These are phyloP conservation scores for Excoecaria agallocha DNA, from an alignment of 345 rosid genomes.

Conservation along the genomic window DNA sequence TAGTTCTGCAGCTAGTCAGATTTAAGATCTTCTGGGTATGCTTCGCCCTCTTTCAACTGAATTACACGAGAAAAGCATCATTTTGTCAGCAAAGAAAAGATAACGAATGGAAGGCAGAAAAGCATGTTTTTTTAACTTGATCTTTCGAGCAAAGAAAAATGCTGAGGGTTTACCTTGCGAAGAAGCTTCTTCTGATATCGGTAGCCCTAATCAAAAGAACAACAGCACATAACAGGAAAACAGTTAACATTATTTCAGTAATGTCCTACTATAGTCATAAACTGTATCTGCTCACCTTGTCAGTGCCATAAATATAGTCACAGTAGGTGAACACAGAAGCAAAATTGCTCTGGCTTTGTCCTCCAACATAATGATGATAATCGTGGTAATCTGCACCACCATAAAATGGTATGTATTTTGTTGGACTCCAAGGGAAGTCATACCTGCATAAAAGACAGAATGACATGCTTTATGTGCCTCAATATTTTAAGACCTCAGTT, in stretches of 20 bases:
- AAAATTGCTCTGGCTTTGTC: constrained; percentile 97
- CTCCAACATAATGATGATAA: constrained; percentile 98
- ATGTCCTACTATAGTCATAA: not conserved
- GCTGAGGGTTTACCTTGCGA: constrained; percentile 42
- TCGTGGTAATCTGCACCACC: constrained; percentile 98
- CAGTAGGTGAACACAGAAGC: constrained; percentile 97
- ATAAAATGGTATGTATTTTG: constrained; percentile 88
- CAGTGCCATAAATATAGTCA: constrained; percentile 90
- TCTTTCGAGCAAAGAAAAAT: not conserved
- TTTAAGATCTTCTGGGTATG: constrained; percentile 25
- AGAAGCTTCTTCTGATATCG: constrained; percentile 85
- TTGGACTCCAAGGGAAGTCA: constrained; percentile 86
- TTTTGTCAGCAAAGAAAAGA: constrained; percentile 5
- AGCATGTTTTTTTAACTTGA: not conserved
- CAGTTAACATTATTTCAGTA: constrained; percentile 13
- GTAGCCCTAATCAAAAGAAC: constrained; percentile 57
- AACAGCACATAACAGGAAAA: constrained; percentile 13
- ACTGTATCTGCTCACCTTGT: constrained; percentile 50
- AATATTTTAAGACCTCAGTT: not conserved
- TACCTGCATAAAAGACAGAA: constrained; percentile 45
- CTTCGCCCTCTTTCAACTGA: constrained; percentile 49
- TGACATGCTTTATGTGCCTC: not conserved
- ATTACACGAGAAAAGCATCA: constrained; percentile 15
- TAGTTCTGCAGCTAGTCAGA: constrained; percentile 28
- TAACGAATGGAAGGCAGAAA: not conserved